Base-by-base conservation (phyloP, 345 rosid species). In the Sonneratia caseolaris region DNA sequence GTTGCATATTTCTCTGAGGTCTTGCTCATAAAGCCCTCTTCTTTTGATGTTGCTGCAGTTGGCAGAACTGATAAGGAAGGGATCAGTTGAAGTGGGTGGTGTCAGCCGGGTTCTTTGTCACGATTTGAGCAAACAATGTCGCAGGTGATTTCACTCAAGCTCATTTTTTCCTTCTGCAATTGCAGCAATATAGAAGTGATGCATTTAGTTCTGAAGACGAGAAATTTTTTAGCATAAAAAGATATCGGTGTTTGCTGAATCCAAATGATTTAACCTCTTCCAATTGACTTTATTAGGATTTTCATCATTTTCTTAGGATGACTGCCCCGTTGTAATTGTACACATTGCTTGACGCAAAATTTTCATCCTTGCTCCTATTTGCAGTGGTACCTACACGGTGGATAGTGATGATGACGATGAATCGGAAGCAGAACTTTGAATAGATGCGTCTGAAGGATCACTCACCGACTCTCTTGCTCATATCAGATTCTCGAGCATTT, bases 91-190 rank as follows among this genome's bases (percentile, higher is more conserved):
- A 70, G 86, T 78, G 49, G 98, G 97, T 74, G 92, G 82, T n/a
- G 90, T 87, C 43, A 74, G 88, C 80, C 83, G 87, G 83, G 87
- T 90, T 75, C 82, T 90, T 48, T 95, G 97, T 76, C 85, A 87
- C 77, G 90, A 83, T 77, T 80, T 92, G 80, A 92, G 96, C 88
- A 77, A 84, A 74, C 94, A 86, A 68, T 92, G 98, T 81, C 74
- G 72, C 69, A 86, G 98, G 98, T 90, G 84, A 69, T 66, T 16
- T 51, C 72, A 35, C 57, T 62, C 13, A 7, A 27, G 7, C 38
- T n/a, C 13, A 8, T 24, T 22, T 8, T 22, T 24, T 24, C 11
- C 37, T 37, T 57, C 10, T 5, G 45, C 5, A 4, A 9, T 1
- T 57, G 64, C 64, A 57, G 66, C 45, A 62, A 27, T 13, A 62